Evolutionary conservation across 768 basidiomycete genomes (phyloP), one percentile per base, ranked within the genome.

Genomic region (Scleroderma citrinum): DNA sequence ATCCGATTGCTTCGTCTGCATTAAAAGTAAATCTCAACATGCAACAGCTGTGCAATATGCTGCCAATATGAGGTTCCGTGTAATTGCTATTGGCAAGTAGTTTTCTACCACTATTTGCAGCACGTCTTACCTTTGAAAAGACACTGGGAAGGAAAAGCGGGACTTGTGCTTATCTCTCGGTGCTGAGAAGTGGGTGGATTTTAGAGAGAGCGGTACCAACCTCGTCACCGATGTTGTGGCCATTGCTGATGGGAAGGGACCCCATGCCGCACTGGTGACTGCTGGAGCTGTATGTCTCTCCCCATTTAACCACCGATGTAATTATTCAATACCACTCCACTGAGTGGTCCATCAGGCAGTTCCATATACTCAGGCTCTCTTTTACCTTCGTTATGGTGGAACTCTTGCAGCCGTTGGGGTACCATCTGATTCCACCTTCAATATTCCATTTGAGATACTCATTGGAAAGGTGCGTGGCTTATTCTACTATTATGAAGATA

Each of bases 141-240:
- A 80, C 50, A 71, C 63, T 4, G 74, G 76, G 19, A 70, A 59
- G 10, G 69, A 65, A 24, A 77, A 76, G 59, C 58, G 63, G 23
- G 51, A 64, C 13, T 53, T 74, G 23, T 69, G 68, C 54, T 52
- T 63, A 46, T 19, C 57, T 14, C 67, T 76, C 46, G 74, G 76
- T 2, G 69, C 70, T 0, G 71, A 74, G 51, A 74, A 62, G 52
- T 65, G 61, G 60, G 46, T 80, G 51, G 78, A 79, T 60, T 80
- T 77, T 64, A 70, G 65, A 52, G 60, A 68, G 49, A 61, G 60
- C 23, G 61, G 69, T 41, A 69, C 73, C n/a, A 50, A 31, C 5
- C 57, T 75, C 43, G 69, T 74, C 36, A 49, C 51, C 13, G 66
- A 69, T 7, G 66, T 79, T 51, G 54, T 69, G 35, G 61, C 58